phyloP scores from a whole-genome alignment of 1,284 basidiomycete genomes.

The Tilletia indica region DNA sequence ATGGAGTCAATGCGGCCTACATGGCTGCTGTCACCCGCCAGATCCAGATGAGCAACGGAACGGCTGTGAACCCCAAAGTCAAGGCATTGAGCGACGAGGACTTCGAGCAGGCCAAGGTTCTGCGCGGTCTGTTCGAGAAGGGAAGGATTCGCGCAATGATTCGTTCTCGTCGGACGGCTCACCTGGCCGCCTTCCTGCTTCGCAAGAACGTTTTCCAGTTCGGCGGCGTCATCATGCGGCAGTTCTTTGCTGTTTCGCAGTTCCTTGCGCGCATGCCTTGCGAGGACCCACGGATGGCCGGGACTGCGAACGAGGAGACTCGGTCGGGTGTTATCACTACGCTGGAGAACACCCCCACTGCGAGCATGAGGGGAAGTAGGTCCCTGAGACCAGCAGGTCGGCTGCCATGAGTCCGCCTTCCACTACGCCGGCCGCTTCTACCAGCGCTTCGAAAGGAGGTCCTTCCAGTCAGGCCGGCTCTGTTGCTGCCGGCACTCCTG shows the following conservation, averaged over 20 bases:
- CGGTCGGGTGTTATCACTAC: not conserved
- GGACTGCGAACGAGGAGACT: not conserved
- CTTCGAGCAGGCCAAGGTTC: slow-evolving; percentile 27
- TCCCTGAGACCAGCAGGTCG: not conserved
- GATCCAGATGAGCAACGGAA: slow-evolving; percentile 14
- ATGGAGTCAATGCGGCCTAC: slow-evolving; percentile 33
- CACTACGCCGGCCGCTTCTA: not conserved
- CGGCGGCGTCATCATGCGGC: slow-evolving; percentile 37
- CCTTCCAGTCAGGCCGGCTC: too few species aligned
- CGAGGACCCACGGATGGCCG: not conserved
- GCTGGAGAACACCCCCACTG: slow-evolving; percentile 5
- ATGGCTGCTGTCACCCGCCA: slow-evolving; percentile 26
- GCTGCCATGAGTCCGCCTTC: not conserved
- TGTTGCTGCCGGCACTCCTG: not conserved
- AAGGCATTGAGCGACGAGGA: slow-evolving; percentile 23
- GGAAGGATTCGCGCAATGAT: slow-evolving; percentile 35
- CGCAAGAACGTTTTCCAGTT: slow-evolving; percentile 40
- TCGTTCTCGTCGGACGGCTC: slow-evolving; percentile 37
- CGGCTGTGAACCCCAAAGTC: slow-evolving; percentile 5
- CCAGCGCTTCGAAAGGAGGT: not conserved
- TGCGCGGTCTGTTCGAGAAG: slow-evolving; percentile 39
- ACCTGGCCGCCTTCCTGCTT: slow-evolving; percentile 36
- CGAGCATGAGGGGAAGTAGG: not conserved
- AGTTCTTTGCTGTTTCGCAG: slow-evolving; percentile 41
- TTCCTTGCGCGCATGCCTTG: slow-evolving; percentile 37